Evolutionary conservation across 2,329 filamentous ascomycete species (phyloP), one percentile per base, ranked within the genome.

Genomic region (Xylaria hypoxylon): DNA sequence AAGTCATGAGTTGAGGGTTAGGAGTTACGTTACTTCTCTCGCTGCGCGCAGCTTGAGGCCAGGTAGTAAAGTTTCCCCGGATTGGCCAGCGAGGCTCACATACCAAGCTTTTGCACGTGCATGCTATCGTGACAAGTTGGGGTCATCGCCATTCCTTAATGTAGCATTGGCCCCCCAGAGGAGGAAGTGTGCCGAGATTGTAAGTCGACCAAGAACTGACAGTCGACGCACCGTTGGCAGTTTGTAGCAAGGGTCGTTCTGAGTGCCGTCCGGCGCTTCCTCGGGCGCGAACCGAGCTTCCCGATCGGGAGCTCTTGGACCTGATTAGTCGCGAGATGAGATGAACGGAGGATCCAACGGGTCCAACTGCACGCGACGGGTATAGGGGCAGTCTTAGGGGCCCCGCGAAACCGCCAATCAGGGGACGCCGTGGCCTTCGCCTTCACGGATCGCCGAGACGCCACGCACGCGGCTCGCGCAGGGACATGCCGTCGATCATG

Each of bases 401-500:
- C 38, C 35, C 47, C 45, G 33, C 22, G n/a, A 58, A 57, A 24
- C 38, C 15, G 11, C 65, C 61, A 68, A 64, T 64, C 28, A 68
- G 19, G 17, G 24, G n/a, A 38, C 40, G 51, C 38, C 38, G 42
- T 13, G 44, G 13, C 38, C 40, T 50, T 52, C 56, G 13, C 44
- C 50, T 59, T 58, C 65, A 59, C 24, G 17, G 57, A 58, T 62
- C 57, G 8, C 35, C 65, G 64, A 64, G 63, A 68, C 69, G 67
- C 68, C 70, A 70, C 59, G 56, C 66, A 67, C 65, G 72, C 70
- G 64, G 61, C 64, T 67, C 59, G 69, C 72, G 73, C 73, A 75
- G 74, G 73, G 74, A 74, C 74, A 71, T 48, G 38, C 47, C 56
- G 57, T 53, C 68, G 70, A 75, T 75, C 73, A 75, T 70, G 60